Evolutionary conservation across 805 yeast species (phyloP).

Genomic region (Wickerhamomyces bisporus): DNA sequence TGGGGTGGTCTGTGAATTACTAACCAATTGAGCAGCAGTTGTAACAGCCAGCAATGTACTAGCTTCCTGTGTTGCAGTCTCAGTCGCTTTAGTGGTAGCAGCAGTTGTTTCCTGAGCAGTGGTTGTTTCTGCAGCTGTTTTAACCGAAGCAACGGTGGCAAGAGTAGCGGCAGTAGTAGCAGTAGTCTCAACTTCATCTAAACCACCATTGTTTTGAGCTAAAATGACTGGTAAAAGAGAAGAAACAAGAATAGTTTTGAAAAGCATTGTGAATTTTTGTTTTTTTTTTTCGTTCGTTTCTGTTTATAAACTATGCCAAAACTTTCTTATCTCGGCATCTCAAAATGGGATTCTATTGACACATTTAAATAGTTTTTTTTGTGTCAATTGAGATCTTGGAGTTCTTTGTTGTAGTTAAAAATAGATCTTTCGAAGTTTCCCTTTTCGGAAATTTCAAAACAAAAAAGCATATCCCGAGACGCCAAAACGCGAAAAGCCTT

Average conservation of each 20-base stretch:
- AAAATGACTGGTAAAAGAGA: slow-evolving; percentile 2
- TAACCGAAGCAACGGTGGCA: neutral
- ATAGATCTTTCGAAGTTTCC: neutral
- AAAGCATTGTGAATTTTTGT: slow-evolving; percentile 5
- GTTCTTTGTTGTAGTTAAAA: no score
- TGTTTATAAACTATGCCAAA: neutral
- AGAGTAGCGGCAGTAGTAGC: neutral
- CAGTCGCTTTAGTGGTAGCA: neutral
- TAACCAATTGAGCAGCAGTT: neutral
- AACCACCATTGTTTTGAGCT: slow-evolving; percentile 9
- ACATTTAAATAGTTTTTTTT: neutral
- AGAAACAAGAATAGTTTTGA: slow-evolving; percentile 2
- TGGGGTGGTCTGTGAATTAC: neutral
- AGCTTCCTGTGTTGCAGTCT: neutral
- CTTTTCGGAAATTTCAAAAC: slow-evolving; percentile 6
- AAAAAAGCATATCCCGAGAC: neutral
- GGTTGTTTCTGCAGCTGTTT: neutral
- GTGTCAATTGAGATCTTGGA: neutral
- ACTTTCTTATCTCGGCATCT: neutral
- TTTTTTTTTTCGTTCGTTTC: neutral
- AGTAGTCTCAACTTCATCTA: slow-evolving; percentile 1
- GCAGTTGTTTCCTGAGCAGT: no score
- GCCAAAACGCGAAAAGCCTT: neutral
- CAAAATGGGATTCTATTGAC: neutral
- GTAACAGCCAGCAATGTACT: no score